Percentiles rank a stretch among this genome's conserved stretches.
Evolutionary conservation across 306 rosid species (phyloP).

Genomic region (Trifolium fragiferum): DNA sequence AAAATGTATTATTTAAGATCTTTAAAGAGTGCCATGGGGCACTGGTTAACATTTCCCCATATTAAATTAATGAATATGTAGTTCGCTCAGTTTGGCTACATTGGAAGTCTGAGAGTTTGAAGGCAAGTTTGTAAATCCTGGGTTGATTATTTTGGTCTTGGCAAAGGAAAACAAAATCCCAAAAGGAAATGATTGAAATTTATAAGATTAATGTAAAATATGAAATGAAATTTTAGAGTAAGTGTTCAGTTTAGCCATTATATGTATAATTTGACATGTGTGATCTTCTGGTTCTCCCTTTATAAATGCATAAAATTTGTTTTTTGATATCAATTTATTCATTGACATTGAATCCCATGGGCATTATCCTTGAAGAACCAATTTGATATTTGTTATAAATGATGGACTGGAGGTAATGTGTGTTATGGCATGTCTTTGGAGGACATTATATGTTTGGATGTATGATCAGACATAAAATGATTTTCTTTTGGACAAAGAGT

Average conservation of each 20-base stretch:
- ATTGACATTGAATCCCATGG: neutral
- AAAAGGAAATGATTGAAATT: neutral
- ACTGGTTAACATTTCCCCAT: too few relatives aligned
- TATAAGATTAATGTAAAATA: neutral
- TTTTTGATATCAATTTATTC: neutral
- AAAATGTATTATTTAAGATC: too few relatives aligned
- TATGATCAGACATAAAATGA: neutral
- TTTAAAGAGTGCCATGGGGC: too few relatives aligned
- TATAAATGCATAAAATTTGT: neutral
- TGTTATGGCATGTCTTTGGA: slow-evolving; percentile 8
- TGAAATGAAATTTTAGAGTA: neutral
- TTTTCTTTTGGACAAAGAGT: neutral
- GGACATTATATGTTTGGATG: neutral
- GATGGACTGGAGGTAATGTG: neutral
- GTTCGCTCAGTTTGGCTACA: too few relatives aligned
- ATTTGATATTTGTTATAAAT: neutral
- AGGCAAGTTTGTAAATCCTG: neutral
- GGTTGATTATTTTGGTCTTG: slow-evolving; percentile 2
- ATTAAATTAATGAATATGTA: too few relatives aligned
- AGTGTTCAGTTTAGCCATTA: neutral
- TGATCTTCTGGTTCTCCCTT: neutral
- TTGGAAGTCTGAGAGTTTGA: too few relatives aligned
- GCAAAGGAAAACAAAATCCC: neutral
- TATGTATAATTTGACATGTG: neutral
- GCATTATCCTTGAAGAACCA: neutral